Evolutionary conservation across 208 protist genomes (phyloP), one percentile per base, ranked within the genome.

Genomic region (Crithidia bombi): DNA sequence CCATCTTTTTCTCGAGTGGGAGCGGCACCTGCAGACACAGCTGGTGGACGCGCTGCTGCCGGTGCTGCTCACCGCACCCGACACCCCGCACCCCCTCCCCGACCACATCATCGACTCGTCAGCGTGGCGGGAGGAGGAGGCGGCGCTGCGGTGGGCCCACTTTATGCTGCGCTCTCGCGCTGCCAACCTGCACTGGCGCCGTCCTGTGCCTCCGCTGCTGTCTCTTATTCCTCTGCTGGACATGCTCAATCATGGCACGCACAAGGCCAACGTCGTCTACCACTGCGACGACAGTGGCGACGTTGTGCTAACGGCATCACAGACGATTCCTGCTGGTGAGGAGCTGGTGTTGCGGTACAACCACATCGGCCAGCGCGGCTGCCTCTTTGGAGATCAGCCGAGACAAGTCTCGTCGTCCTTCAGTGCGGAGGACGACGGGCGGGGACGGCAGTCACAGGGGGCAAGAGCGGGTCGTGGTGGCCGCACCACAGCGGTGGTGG

Each of bases 81-180:
- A 35, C 7, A 5, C 36, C 12, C 32, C 26, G 35, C 2, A 9
- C 19, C 17, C 43, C 23, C 36, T 55, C 3, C 54, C 55, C 9
- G 38, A 5, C 19, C 55, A 55, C 7, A 55, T 50, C 17, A 11
- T 62, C 58, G 66, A 68, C 33, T 59, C 44, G 7, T 17, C 58
- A 15, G 33, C 32, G 43, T 69, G 51, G 67, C 46, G 36, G 26
- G 69, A 25, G 26, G 73, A 85, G 59, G 61, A 75, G 50, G 85
- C 79, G 38, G 41, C 50, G 36, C 50, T 94, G 66, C 62, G 72
- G 15, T 95, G 89, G 90, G 81, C 88, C 6, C 92, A 96, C 73
- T 96, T 95, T 59, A 94, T 92, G 86, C 62, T 91, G 51, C 87
- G 92, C 44, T 96, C 92, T 5, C 81, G 92, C 38, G 76, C 78